Conservation (phyloP, 768 basidiomycete genomes). For the Tulasnella sp. region DNA sequence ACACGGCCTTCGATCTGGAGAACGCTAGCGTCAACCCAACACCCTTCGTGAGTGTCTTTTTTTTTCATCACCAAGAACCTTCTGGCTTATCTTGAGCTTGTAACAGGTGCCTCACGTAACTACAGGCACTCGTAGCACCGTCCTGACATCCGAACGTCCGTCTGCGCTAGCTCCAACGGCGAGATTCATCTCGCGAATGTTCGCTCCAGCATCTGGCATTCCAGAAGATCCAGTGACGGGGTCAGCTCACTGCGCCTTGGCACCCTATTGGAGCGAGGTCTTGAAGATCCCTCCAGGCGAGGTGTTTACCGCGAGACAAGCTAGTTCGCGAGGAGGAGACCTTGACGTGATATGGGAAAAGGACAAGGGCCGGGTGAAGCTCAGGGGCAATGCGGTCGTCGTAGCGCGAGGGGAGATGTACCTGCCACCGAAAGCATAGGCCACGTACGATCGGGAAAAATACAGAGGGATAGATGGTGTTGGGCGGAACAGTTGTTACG, state of each 20-base stretch:
- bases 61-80: background rate
- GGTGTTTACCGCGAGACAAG: background rate
- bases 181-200: constrained; percentile 26
- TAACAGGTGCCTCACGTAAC: background rate
- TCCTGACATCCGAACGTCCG: constrained; percentile 20
- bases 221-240: constrained; percentile 29
- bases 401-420: background rate
- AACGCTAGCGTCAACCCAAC: constrained; percentile 15
- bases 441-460: too few relatives aligned
- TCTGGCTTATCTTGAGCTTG: background rate
- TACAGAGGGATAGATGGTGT: too few relatives aligned
- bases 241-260: constrained; percentile 24
- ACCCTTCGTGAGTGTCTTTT: constrained; percentile 18
- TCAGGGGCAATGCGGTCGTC: constrained; percentile 1
- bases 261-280: constrained; percentile 23
- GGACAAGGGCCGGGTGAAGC: background rate
- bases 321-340: background rate
- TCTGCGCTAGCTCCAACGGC: background rate
- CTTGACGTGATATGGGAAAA: background rate
- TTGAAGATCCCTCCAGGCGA: background rate
- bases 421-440: too few relatives aligned
- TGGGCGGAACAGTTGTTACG: too few relatives aligned
- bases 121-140: background rate
- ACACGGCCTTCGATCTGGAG: constrained; percentile 20
- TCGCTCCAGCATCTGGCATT: constrained; percentile 21